Conservation (phyloP, 805 yeast genomes). For the Alloascoidea africana region DNA sequence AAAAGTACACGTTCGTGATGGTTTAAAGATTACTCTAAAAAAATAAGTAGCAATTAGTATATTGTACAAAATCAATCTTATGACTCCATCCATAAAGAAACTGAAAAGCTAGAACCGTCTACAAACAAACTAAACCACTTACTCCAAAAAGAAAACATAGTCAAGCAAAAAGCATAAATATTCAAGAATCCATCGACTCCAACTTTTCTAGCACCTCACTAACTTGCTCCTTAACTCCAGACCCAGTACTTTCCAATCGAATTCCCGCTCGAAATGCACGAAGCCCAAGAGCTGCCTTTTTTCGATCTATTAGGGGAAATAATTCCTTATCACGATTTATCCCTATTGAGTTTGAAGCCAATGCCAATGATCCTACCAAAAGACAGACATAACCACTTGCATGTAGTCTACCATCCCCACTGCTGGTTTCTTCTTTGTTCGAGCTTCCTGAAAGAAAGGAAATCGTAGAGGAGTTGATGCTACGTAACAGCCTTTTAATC, state of each 20-base stretch:
- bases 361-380: background rate
- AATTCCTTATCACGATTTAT: background rate
- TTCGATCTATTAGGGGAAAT: background rate
- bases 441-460: background rate
- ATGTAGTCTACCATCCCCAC: background rate
- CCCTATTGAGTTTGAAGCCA: background rate
- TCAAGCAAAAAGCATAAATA: too few relatives aligned
- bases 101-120: too few relatives aligned
- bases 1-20: too few relatives aligned
- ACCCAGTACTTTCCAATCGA: background rate
- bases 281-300: background rate
- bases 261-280: background rate
- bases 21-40: too few relatives aligned
- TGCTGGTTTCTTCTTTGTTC: background rate
- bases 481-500: background rate
- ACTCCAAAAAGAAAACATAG: too few relatives aligned
- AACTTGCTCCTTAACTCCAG: constrained; percentile 1
- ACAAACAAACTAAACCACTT: too few relatives aligned
- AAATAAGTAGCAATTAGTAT: too few relatives aligned
- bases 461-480: background rate
- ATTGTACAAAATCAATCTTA: too few relatives aligned
- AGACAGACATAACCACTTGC: background rate
- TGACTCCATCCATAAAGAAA: too few relatives aligned
- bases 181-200: too few relatives aligned
- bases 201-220: background rate